phyloP scores from a whole-genome alignment of 1,284 basidiomycete species.

The Phylloporus sp. region DNA sequence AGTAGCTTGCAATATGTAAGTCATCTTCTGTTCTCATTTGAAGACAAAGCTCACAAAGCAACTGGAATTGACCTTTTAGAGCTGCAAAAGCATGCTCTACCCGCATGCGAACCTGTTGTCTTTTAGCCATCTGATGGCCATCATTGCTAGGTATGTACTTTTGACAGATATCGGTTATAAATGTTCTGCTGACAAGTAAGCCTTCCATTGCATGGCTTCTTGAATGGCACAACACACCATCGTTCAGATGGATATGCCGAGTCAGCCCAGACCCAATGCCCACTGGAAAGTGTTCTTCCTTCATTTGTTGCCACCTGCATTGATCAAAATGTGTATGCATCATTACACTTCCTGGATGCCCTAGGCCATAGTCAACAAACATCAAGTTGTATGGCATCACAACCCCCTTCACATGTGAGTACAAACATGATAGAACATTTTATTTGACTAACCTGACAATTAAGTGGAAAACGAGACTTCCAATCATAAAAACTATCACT shows the following conservation, averaged over 20 bases:
- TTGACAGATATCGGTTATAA: constrained; percentile 5
- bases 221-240: constrained; percentile 20
- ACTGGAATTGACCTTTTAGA: constrained; percentile 7
- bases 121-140: too few species aligned
- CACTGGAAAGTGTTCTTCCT: too few species aligned
- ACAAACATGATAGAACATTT: too few species aligned
- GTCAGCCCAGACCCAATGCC: constrained; percentile 7
- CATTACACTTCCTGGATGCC: constrained; percentile 13
- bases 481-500: too few species aligned
- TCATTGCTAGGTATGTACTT: constrained; percentile 3
- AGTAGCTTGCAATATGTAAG: not conserved
- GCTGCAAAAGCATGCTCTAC: constrained; percentile 10
- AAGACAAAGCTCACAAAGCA: not conserved
- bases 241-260: not conserved
- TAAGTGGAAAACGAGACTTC: too few species aligned
- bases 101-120: not conserved
- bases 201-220: not conserved
- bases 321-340: constrained; percentile 13
- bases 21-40: not conserved
- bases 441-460: too few species aligned
- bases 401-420: not conserved
- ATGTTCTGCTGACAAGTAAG: not conserved
- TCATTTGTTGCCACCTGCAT: not conserved
- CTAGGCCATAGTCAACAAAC: constrained; percentile 14
- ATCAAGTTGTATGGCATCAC: constrained; percentile 14